Percentiles rank a stretch among this genome's conserved stretches.
Conservation (phyloP, 495 filamentous ascomycete genomes). For the Lophiostoma macrostomum region DNA sequence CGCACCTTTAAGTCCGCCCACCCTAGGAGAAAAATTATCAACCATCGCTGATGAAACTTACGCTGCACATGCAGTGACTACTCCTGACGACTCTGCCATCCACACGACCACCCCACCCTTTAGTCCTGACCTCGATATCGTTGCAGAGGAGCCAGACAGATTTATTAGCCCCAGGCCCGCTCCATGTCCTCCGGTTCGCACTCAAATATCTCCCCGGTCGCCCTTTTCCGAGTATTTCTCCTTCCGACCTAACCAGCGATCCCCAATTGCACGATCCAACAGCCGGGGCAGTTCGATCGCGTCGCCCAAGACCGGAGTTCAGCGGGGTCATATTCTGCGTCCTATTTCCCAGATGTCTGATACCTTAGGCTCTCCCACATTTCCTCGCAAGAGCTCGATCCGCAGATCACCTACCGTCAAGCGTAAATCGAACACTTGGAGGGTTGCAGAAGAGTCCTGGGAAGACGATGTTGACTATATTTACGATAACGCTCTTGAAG, state of each 20-base stretch:
- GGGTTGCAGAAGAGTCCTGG: slow-evolving; percentile 64
- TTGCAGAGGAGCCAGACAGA: slow-evolving; percentile 71
- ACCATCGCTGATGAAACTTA: slow-evolving; percentile 27
- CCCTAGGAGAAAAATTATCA: slow-evolving; percentile 6
- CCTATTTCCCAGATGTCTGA: slow-evolving; percentile 37
- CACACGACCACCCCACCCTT: slow-evolving; percentile 45
- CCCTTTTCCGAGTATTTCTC: slow-evolving; percentile 25
- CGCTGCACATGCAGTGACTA: slow-evolving; percentile 45
- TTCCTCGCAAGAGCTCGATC: slow-evolving; percentile 12
- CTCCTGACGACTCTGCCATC: slow-evolving; percentile 51
- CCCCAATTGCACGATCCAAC: slow-evolving; percentile 20
- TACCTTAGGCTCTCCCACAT: slow-evolving; percentile 26
- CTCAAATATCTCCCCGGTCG: slow-evolving; percentile 12
- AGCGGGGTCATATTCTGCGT: slow-evolving; percentile 20
- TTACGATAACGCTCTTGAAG: slow-evolving; percentile 87
- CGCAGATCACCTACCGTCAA: slow-evolving; percentile 6
- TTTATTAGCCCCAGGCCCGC: slow-evolving; percentile 29
- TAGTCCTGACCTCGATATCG: slow-evolving; percentile 57
- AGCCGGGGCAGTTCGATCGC: slow-evolving; percentile 16
- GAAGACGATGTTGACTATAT: slow-evolving; percentile 94
- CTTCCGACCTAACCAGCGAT: slow-evolving; percentile 16
- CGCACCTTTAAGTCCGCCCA: slow-evolving; percentile 14
- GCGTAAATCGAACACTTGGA: slow-evolving; percentile 31
- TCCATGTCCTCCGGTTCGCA: slow-evolving; percentile 19
- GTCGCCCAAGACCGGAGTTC: slow-evolving; percentile 16